Evolutionary conservation across 208 protist species (phyloP), one percentile per base, ranked within the genome.

Genomic region (Wallacemonas sp.): DNA sequence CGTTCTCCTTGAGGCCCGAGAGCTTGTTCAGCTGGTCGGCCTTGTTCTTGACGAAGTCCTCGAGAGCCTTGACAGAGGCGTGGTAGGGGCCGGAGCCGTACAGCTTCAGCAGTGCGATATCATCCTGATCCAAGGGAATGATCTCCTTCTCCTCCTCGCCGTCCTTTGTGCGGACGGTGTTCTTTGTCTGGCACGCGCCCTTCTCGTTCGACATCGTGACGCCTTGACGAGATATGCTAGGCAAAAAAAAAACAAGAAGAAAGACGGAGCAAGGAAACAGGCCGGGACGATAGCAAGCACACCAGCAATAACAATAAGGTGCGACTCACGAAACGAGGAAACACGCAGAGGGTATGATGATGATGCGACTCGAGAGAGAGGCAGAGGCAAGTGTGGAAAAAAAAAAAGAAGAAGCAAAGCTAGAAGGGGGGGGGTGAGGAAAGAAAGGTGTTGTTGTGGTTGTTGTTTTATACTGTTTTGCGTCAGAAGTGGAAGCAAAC

Each of bases 91-190:
- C 91, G 55, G 87, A 88, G 68, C 92, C 98, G 75, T 99, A 99
- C 14, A 98, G 93, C 71, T 99, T 99, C 27, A 99, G 85, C 16
- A 99, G 68, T n/a, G 95, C 97, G 80, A 99, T 99, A 76, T 99
- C 98, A 64, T 97, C 98, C 68, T 98, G 89, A 76, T 99, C 98
- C 6, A 99, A 90, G 21, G 98, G 90, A 49, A 96, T 92, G 63
- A 98, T 95, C 46, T 96, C 83, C 68, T 92, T 83, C 46, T 96
- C 87, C 33, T 91, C 80, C 60, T 95, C 83, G 26, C 82, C 69
- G 16, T 87, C 81, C 72, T 90, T 88, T 11, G 90, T 33, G 36
- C 77, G 85, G 56, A 90, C 78, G 9, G 78, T 83, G 65, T 91
- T 92, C 30, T 65, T 82, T 14, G 88, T 94, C 69, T 93, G 88